phyloP scores from a whole-genome alignment of 768 basidiomycete species.

The Stropharia rugosoannulata region DNA sequence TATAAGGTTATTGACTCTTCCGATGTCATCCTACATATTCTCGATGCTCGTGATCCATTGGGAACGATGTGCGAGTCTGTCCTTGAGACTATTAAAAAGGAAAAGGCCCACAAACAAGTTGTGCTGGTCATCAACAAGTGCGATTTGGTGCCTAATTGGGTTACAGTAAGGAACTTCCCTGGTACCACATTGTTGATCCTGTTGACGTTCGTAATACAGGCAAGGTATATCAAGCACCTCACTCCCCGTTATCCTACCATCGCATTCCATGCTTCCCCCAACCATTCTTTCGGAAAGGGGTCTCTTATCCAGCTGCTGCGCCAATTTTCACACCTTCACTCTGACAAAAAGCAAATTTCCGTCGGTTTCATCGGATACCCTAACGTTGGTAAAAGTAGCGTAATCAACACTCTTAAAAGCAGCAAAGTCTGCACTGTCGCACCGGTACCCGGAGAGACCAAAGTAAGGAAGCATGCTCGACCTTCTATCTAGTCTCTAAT shows the following conservation, averaged over 20 bases:
- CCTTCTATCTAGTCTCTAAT: background rate
- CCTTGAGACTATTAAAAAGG: slow-evolving; percentile 89
- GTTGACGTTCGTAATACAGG: slow-evolving; percentile 42
- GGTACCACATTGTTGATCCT: background rate
- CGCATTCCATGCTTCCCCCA: slow-evolving; percentile 98
- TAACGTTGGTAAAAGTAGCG: slow-evolving; percentile 95
- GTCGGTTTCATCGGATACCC: slow-evolving; percentile 98
- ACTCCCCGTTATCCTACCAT: slow-evolving; percentile 95
- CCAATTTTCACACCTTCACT: slow-evolving; percentile 95
- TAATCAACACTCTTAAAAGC: slow-evolving; percentile 98
- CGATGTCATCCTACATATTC: slow-evolving; percentile 91
- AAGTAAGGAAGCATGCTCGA: slow-evolving; percentile 38
- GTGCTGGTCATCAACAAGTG: slow-evolving; percentile 98
- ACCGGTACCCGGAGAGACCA: slow-evolving; percentile 97
- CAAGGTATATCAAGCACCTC: slow-evolving; percentile 93
- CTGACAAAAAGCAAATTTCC: slow-evolving; percentile 99
- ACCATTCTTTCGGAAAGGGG: slow-evolving; percentile 98
- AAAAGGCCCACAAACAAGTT: slow-evolving; percentile 97
- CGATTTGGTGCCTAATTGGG: slow-evolving; percentile 98
- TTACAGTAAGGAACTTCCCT: slow-evolving; percentile 66
- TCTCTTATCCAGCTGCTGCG: slow-evolving; percentile 95
- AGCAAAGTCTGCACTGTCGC: slow-evolving; percentile 97
- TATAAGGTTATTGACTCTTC: slow-evolving; percentile 99
- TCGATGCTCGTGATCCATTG: slow-evolving; percentile 94
- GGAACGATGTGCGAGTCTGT: slow-evolving; percentile 96